phyloP scores from a whole-genome alignment of 306 rosid genomes.

The Fragaria nilgerrensis region DNA sequence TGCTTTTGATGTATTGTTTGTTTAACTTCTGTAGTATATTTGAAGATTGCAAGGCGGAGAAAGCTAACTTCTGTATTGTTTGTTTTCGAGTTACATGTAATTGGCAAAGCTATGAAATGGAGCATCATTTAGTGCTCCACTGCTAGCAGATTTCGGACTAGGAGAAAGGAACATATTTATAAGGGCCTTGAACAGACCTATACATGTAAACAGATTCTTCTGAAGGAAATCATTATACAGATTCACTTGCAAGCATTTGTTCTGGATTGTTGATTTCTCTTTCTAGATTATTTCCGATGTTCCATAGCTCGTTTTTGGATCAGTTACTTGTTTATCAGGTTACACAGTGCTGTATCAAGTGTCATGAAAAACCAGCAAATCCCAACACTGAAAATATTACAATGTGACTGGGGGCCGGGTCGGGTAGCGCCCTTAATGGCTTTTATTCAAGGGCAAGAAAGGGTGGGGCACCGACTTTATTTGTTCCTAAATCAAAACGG shows the following conservation, averaged over 20 bases:
- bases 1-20: not conserved
- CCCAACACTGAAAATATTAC: not conserved
- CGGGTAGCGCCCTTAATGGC: too few species aligned
- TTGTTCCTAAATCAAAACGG: not conserved
- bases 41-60: constrained; percentile 19
- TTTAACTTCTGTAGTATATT: not conserved
- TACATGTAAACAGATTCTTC: constrained; percentile 1
- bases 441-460: too few species aligned
- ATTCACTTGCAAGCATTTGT: not conserved
- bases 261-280: not conserved
- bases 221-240: constrained; percentile 1
- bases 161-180: not conserved
- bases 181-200: not conserved
- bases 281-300: not conserved
- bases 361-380: not conserved
- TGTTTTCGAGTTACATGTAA: not conserved
- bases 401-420: not conserved
- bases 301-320: not conserved
- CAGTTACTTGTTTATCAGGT: not conserved
- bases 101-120: not conserved
- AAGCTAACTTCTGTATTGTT: too few species aligned
- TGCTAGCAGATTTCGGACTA: constrained; percentile 1
- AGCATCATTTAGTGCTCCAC: not conserved
- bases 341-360: not conserved
- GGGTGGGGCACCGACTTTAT: not conserved